Evolutionary conservation across 495 filamentous ascomycete species (phyloP).

Genomic region (Penicillium antarcticum): DNA sequence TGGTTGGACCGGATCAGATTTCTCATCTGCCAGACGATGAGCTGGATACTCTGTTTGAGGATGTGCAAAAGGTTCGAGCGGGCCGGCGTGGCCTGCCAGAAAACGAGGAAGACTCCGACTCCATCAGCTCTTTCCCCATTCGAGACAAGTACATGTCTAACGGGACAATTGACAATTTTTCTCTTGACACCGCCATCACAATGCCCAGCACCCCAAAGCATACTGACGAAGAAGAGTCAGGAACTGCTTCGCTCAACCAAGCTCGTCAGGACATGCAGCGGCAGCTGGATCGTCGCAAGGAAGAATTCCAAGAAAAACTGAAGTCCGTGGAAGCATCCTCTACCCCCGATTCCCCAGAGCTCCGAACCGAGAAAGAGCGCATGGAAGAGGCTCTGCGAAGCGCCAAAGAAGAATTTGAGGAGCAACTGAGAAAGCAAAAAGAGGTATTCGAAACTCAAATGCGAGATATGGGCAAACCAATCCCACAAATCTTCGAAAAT

Average conservation of each 20-base stretch:
- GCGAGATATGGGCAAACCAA: slow-evolving; percentile 55
- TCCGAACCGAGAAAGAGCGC: slow-evolving; percentile 75
- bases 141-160: slow-evolving; percentile 96
- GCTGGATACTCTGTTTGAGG: slow-evolving; percentile 89
- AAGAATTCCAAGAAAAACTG: slow-evolving; percentile 75
- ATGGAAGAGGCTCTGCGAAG: slow-evolving; percentile 82
- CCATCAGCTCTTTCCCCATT: slow-evolving; percentile 79
- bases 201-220: slow-evolving; percentile 88
- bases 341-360: slow-evolving; percentile 77
- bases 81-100: slow-evolving; percentile 71
- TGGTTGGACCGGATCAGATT: slow-evolving; percentile 90
- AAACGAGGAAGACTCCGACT: slow-evolving; percentile 84
- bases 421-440: slow-evolving; percentile 70
- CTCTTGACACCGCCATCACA: slow-evolving; percentile 88
- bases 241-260: slow-evolving; percentile 66
- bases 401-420: slow-evolving; percentile 83
- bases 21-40: slow-evolving; percentile 88
- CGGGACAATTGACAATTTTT: slow-evolving; percentile 94
- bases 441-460: slow-evolving; percentile 72
- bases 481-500: slow-evolving; percentile 46
- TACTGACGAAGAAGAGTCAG: slow-evolving; percentile 62
- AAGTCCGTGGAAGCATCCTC: slow-evolving; percentile 70
- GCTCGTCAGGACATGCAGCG: slow-evolving; percentile 84
- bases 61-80: slow-evolving; percentile 84
- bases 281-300: slow-evolving; percentile 81